Base-by-base conservation (phyloP, 2,329 filamentous ascomycete species). In the Sordariomycetes sp. region DNA sequence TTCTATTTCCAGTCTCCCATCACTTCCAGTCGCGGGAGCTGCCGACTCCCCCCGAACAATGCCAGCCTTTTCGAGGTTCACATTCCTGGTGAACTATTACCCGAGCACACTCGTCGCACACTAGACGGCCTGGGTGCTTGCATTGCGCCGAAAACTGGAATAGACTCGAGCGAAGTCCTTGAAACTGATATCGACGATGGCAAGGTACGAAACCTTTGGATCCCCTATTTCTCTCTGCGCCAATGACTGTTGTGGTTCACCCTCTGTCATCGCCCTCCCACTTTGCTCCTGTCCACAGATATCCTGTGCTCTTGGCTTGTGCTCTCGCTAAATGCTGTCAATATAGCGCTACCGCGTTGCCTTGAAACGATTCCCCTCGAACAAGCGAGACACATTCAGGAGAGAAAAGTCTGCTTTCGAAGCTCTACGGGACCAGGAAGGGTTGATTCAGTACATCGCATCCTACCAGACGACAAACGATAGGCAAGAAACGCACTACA, bases 1-100 rank as follows among this genome's bases (percentile, higher is more conserved):
- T 62, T 63, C 28, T 48, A 12, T 4, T 10, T 4, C 37, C 37
- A 43, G 18, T n/a, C 14, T n/a, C 37, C 37, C 37, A 43, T 43
- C 18, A 3, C 4, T 4, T n/a, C 37, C 14, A 43, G 18, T 4
- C 37, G 14, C 37, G 14, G 12, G 12, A 43, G 12, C 37, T 10
- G 18, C 37, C 37, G 6, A 43, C 12, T 16, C 18, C 37, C 18
- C 4, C 3, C 37, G 5, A 43, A 43, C 37, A 43, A 43, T 10
- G 37, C 37, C 18, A 43, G 37, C 14, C 37, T 43, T 6, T 43
- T 43, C 37, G 37, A 43, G 37, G 37, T 43, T 43, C 37, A 43
- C 37, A n/a, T 43, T 4, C 37, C 37, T 4, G 37, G 4, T 3
- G 37, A 43, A 10, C 14, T 43, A 10, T n/a, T 43, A n/a, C 3